Base-by-base conservation (phyloP, 2,329 filamentous ascomycete genomes). In the Trichoderma sp. region DNA sequence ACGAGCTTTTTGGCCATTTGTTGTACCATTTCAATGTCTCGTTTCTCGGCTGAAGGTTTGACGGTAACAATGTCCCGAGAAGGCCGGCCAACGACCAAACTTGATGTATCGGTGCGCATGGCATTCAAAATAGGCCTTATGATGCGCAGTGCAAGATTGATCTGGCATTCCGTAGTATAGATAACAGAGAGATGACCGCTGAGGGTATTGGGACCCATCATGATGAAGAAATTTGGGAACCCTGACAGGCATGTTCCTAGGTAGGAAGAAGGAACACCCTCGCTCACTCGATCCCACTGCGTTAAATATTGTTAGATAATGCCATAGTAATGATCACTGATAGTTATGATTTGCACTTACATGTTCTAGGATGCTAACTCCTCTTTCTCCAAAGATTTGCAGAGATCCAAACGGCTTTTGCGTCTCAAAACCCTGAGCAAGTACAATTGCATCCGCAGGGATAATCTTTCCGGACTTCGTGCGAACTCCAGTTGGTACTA, bases 131-230 rank as follows among this genome's bases (percentile, higher is more conserved):
- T 79, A 0, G 85, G 84, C 0, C 74, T 74, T 14, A 87, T 78
- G 0, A 78, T 61, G 7, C 75, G 71, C n/a, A 77, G 24, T 1
- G 75, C 70, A 73, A 85, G 85, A 75, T 86, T 86, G 68, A 87
- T 85, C 71, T 87, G 84, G 74, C 85, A 87, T 74, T 87, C 85
- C 1, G 83, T 82, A 0, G 84, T 84, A 75, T 84, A 86, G 24
- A 87, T 84, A 4, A 86, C 85, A 0, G 82, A 84, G 0, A 85
- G 76, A 73, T 87, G 86, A 0, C 85, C 85, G 0, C 83, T 86
- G 3, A 84, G 78, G 1, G 78, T 78, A 26, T 79, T 79, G 2
- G 78, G 84, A 0, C 77, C 77, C 76, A 78, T 77, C 73, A 78
- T 75, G 57, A 78, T 70, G 36, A 78, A 79, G 75, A 86, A 82